These are phyloP conservation scores for Fusarium verticillioides DNA, from an alignment of 2,329 filamentous ascomycete genomes.

Conservation along the genomic window DNA sequence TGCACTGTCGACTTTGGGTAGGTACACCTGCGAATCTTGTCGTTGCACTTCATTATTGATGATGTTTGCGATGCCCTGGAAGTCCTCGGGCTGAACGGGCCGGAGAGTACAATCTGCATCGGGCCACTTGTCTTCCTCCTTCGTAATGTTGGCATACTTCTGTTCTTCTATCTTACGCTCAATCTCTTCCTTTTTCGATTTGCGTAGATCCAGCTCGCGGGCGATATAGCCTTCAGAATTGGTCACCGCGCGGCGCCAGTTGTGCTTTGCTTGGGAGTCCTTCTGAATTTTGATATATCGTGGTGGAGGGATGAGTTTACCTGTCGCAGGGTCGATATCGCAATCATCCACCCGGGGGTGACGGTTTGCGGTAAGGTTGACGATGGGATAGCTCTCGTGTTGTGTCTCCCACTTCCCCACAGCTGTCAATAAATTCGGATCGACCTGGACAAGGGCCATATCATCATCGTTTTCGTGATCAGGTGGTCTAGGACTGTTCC, in stretches of 20 bases:
- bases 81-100: conserved; percentile 53
- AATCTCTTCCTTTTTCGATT: conserved; percentile 2
- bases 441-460: not conserved
- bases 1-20: conserved; percentile 43
- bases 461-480: not conserved
- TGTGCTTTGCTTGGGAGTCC: conserved; percentile 19
- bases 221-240: conserved; percentile 43
- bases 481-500: not conserved
- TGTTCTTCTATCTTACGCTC: not conserved
- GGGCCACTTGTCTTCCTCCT: conserved; percentile 41
- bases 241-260: conserved; percentile 46
- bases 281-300: conserved; percentile 47
- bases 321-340: conserved; percentile 54
- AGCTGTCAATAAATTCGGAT: not conserved
- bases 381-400: not conserved
- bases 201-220: conserved; percentile 40
- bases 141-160: not conserved
- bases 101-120: conserved; percentile 54
- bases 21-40: conserved; percentile 36
- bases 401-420: conserved; percentile 9
- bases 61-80: conserved; percentile 54
- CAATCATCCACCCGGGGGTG: conserved; percentile 16
- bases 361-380: not conserved
- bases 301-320: conserved; percentile 49
- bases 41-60: conserved; percentile 57